Evolutionary conservation across 768 basidiomycete genomes (phyloP), one percentile per base, ranked within the genome.

Genomic region (Xerocomus brunneocitrinus): DNA sequence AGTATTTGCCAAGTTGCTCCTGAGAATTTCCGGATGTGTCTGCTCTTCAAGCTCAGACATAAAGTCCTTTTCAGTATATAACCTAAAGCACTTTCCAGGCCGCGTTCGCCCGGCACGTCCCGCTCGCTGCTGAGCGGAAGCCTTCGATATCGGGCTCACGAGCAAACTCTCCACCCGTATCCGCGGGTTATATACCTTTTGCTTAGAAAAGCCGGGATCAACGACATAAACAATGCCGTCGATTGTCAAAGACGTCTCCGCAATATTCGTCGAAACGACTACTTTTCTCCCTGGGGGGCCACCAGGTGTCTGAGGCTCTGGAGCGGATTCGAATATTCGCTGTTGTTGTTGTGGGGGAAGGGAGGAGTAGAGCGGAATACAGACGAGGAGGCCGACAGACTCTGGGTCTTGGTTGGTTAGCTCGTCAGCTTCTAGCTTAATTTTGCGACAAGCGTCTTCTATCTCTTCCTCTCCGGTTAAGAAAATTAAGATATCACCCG

Each of bases 151-250:
- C 0, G 94, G 95, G 48, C 88, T 87, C 41, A 98, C 95, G 16
- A 98, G 74, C 50, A 99, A 74, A 56, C 87, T 89, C 74, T 99
- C 95, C 19, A 98, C 95, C 44, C 95, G 85, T 55, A 98, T 97
- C 30, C 95, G 82, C 0, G 95, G 97, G 68, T 98, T 98, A 76
- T 98, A 99, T 46, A 98, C 88, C 67, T 95, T 98, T 72, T 98
- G 95, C 72, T 99, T 95, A 32, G 89, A 94, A 74, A 98, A 97
- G 1, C 94, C 95, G 0, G 95, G 92, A 65, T 98, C 95, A 43
- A 98, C 94, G 53, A 98, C 95, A 62, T 98, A 99, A n/a, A 99
- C 95, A 62, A 99, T 98, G 22, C 95, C 95, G 60, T 99, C 95
- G 53, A 99, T 98, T 3, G 95, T 99, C 40, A 98, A 73, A 2